Conservation (phyloP, 257 asterid species). For the Lycium barbarum region DNA sequence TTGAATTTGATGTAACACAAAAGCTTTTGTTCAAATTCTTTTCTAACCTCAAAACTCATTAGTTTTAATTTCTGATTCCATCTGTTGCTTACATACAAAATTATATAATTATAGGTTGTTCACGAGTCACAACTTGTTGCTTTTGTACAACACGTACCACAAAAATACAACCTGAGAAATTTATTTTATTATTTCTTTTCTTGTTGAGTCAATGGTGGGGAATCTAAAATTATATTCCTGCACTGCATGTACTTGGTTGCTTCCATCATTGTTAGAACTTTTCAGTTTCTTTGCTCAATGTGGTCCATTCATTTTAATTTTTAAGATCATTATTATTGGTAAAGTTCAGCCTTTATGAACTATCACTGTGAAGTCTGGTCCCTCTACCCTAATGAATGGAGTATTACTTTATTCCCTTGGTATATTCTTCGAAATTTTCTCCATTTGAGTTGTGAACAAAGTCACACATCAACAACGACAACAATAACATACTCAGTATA, state of each 20-base stretch:
- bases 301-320: slow-evolving; percentile 5
- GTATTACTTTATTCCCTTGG: background rate
- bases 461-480: background rate
- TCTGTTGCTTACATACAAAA: no score
- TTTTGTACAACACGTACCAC: no score
- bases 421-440: background rate
- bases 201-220: background rate
- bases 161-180: no score
- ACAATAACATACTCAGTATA: no score
- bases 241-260: background rate
- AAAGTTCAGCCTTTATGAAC: background rate
- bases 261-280: background rate
- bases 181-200: background rate
- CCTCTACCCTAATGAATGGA: background rate
- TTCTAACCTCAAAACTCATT: no score
- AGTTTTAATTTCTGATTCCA: no score
- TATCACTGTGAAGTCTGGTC: background rate
- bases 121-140: no score
- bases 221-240: slow-evolving; percentile 3
- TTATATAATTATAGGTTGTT: no score
- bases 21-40: no score
- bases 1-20: no score
- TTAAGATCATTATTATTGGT: background rate
- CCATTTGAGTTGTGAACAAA: background rate
- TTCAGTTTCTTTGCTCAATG: background rate